phyloP scores from a whole-genome alignment of 495 filamentous ascomycete genomes.

The Lophium mytilinum region DNA sequence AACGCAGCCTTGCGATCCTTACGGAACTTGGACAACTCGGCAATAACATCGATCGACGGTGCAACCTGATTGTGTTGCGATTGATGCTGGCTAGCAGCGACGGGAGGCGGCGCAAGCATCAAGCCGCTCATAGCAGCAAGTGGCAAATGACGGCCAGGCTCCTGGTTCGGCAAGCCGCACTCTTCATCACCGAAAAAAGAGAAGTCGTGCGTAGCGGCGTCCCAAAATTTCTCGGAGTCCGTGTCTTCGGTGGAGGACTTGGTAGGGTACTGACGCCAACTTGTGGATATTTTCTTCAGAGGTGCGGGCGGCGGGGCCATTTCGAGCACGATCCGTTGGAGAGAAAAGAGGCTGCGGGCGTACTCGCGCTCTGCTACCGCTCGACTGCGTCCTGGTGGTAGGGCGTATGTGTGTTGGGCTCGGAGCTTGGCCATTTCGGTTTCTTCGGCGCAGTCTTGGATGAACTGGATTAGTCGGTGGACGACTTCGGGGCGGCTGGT shows the following conservation, averaged over 20 bases:
- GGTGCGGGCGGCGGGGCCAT: slow-evolving; percentile 38
- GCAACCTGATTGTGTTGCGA: not conserved
- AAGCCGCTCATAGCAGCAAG: slow-evolving; percentile 21
- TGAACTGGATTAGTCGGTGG: slow-evolving; percentile 46
- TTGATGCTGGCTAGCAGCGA: slow-evolving; percentile 1
- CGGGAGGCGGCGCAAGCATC: slow-evolving; percentile 13
- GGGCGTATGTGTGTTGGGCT: slow-evolving; percentile 43
- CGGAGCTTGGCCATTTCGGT: slow-evolving; percentile 47
- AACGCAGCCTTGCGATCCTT: slow-evolving; percentile 18
- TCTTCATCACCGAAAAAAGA: slow-evolving; percentile 59
- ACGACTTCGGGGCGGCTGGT: slow-evolving; percentile 38
- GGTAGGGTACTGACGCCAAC: slow-evolving; percentile 32
- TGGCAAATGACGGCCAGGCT: slow-evolving; percentile 14
- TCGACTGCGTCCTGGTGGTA: slow-evolving; percentile 40
- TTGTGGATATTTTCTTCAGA: slow-evolving; percentile 29
- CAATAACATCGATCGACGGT: slow-evolving; percentile 13
- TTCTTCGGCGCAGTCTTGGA: slow-evolving; percentile 54
- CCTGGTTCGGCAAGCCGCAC: slow-evolving; percentile 40
- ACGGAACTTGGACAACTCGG: slow-evolving; percentile 17
- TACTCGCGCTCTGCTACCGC: slow-evolving; percentile 34
- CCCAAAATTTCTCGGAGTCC: slow-evolving; percentile 54
- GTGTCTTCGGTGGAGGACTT: slow-evolving; percentile 54
- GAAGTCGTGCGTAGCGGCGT: slow-evolving; percentile 52
- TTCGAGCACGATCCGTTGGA: slow-evolving; percentile 51
- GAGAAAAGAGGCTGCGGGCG: slow-evolving; percentile 43